Conservation (phyloP, 208 protist species). For the Acanthamoeba lenticulata region DNA sequence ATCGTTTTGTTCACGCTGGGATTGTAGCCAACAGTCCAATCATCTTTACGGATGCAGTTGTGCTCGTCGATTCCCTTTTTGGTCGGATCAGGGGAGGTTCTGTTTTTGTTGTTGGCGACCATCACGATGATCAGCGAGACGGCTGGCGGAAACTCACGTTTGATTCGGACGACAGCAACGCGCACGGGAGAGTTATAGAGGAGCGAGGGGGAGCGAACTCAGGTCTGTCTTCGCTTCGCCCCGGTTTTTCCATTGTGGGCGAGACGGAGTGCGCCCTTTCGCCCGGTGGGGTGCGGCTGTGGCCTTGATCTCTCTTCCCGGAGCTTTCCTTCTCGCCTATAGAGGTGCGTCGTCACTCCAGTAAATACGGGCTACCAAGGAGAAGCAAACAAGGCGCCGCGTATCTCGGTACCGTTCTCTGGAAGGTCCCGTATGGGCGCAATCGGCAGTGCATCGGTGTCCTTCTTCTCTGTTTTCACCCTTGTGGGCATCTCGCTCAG, state of each 20-base stretch:
- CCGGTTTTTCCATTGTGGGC: neutral
- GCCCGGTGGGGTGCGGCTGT: neutral
- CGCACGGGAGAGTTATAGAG: neutral
- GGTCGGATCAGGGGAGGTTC: neutral
- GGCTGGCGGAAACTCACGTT: too few relatives aligned
- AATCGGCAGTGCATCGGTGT: neutral
- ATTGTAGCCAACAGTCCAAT: conserved; percentile 74
- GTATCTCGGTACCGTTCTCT: neutral
- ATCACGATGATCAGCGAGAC: too few relatives aligned
- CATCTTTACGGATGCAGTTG: conserved; percentile 57
- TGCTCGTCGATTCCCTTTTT: conserved; percentile 28
- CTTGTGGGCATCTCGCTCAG: neutral
- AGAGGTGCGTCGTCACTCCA: too few relatives aligned
- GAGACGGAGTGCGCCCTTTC: conserved; percentile 21
- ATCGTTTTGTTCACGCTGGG: conserved; percentile 76
- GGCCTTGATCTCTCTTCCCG: neutral
- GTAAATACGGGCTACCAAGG: too few relatives aligned
- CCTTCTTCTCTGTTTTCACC: conserved; percentile 22
- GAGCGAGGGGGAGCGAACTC: neutral
- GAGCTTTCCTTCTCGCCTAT: neutral
- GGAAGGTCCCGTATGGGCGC: conserved; percentile 31
- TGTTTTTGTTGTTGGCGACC: neutral
- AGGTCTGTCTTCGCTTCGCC: neutral
- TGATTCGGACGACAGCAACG: neutral
- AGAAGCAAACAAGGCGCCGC: neutral